Evolutionary conservation across 371 early-diverging fungal species (phyloP), one percentile per base, ranked within the genome.

Genomic region (Apophysomyces sp.): DNA sequence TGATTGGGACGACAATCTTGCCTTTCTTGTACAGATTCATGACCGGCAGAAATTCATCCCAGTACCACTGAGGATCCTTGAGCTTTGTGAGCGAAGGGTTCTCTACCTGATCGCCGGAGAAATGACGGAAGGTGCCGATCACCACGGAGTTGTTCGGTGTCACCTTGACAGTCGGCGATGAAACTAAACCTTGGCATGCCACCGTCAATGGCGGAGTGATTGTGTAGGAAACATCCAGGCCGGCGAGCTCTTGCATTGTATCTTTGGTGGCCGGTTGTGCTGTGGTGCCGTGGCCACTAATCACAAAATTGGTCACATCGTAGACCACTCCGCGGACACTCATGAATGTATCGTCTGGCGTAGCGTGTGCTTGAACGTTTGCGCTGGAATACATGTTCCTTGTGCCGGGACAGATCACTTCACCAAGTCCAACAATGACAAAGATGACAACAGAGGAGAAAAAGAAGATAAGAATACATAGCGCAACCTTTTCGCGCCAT

Each of bases 401-500:
- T 72, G 65, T 84, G 70, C 73, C 73, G 15, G 95, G 95, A 74
- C 98, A 97, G 26, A 97, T 76, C 29, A 96, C 71, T 57, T 84
- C 73, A 15, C 95, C 93, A 16, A 95, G 75, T 26, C 90, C 89
- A 3, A 92, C 81, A 62, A 97, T 95, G 69, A 92, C 90, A 72
- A 97, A 94, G 21, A 96, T 73, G 27, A 91, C 83, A 32, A 86
- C 56, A 13, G 78, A 78, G 62, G 91, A 93, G 70, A 92, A 67
- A 49, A 93, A 68, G 44, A 86, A 72, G 66, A 97, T 94, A 31
- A 97, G 61, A 58, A 92, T 73, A 65, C 94, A 95, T 12, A 97
- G 82, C 2, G 96, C 87, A 1, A 96, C 85, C 73, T 97, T 95
- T 72, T 97, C 97, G 54, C 96, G 86, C 97, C 97, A 97, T 4